These are phyloP conservation scores for Mycosphaerella arachidis DNA, from an alignment of 2,329 filamentous ascomycete species.

Conservation along the genomic window DNA sequence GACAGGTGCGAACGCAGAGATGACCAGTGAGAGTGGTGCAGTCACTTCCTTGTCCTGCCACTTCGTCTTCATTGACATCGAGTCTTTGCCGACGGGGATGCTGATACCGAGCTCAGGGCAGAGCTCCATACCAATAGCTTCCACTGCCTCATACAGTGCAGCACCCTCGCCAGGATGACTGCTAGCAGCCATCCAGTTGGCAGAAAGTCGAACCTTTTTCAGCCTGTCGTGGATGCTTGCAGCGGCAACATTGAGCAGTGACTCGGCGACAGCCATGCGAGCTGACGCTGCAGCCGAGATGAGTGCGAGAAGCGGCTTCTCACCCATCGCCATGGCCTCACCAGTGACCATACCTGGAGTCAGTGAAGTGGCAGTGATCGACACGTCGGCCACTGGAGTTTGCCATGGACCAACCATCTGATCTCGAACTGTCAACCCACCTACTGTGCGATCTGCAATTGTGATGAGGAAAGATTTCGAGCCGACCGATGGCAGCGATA, in stretches of 20 bases:
- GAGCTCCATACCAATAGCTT: conserved; percentile 87
- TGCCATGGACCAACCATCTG: conserved; percentile 98
- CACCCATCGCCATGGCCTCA: conserved; percentile 97
- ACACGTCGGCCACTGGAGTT: conserved; percentile 86
- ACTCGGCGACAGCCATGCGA: conserved; percentile 93
- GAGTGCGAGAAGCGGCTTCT: conserved; percentile 81
- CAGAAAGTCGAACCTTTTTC: conserved; percentile 77
- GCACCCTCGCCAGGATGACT: conserved; percentile 89
- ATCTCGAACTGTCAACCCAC: conserved; percentile 80
- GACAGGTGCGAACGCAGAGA: conserved; percentile 85
- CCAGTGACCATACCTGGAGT: conserved; percentile 68
- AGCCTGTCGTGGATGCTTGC: conserved; percentile 69
- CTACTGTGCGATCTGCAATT: conserved; percentile 88
- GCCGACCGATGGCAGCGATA: conserved; percentile 83
- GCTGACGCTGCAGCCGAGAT: conserved; percentile 88
- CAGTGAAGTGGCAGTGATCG: conserved; percentile 82
- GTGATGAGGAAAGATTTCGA: conserved; percentile 97
- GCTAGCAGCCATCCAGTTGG: conserved; percentile 99
- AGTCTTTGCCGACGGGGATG: conserved; percentile 97
- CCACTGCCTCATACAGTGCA: conserved; percentile 85
- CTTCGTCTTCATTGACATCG: conserved; percentile 97
- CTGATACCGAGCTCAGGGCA: conserved; percentile 86
- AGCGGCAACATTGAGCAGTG: conserved; percentile 86
- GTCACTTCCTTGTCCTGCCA: conserved; percentile 89
- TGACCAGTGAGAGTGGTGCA: conserved; percentile 83